A percentile compares a stretch with the other conserved stretches of the same genome.
phyloP scores from a whole-genome alignment of 73 alveolate species.

The Paramecium octaurelia region DNA sequence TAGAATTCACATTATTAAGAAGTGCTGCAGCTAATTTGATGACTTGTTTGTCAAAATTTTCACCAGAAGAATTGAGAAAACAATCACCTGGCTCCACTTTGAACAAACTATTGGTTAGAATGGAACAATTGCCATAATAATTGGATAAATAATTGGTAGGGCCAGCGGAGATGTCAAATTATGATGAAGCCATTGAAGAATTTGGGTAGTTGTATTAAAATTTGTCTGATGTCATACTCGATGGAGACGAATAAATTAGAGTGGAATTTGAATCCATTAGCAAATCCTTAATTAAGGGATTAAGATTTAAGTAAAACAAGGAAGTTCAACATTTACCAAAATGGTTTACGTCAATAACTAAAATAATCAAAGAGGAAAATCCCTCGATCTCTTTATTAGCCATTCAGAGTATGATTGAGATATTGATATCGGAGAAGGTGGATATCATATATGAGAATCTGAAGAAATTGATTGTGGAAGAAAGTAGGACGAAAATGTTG shows the following conservation, averaged over 20 bases:
- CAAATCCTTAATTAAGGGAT: slow-evolving; percentile 1
- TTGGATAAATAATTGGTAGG: not conserved
- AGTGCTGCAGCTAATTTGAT: slow-evolving; percentile 18
- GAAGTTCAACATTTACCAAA: slow-evolving; percentile 35
- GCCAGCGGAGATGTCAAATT: not conserved
- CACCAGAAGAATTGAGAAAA: not conserved
- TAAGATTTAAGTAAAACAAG: not conserved
- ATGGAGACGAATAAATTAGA: slow-evolving; percentile 17
- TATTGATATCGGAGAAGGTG: slow-evolving; percentile 32
- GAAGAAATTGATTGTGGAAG: slow-evolving; percentile 44
- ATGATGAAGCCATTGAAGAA: not conserved
- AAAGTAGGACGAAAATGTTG: slow-evolving; percentile 39
- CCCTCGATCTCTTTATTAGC: slow-evolving; percentile 56
- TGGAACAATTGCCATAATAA: slow-evolving; percentile 1
- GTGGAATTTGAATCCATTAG: not conserved
- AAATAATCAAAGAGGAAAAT: slow-evolving; percentile 44
- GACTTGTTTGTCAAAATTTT: not conserved
- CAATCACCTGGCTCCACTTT: not conserved
- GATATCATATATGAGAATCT: slow-evolving; percentile 46
- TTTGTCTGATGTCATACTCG: not conserved
- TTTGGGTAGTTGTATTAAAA: not conserved
- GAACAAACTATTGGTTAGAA: not conserved
- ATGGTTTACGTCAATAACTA: slow-evolving; percentile 54
- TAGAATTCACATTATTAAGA: slow-evolving; percentile 22
- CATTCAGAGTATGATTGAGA: slow-evolving; percentile 53